phyloP scores from a whole-genome alignment of 495 filamentous ascomycete species.

The Penicillium bialowiezense region DNA sequence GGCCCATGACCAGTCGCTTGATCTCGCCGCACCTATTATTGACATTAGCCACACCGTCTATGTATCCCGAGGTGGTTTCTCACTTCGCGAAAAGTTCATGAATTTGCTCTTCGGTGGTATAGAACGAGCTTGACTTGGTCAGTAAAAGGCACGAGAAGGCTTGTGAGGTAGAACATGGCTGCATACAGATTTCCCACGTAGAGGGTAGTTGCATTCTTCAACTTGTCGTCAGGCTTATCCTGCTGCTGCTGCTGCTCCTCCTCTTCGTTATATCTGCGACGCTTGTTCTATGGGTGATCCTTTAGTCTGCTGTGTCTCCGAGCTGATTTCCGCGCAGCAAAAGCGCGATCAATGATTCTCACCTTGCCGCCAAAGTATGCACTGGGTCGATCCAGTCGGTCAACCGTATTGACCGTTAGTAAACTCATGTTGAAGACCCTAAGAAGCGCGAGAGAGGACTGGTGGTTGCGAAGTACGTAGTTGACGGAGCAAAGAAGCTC shows the following conservation, averaged over 20 bases:
- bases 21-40: conserved; percentile 79
- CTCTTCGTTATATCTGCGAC: conserved; percentile 57
- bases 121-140: conserved; percentile 76
- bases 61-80: conserved; percentile 4
- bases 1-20: conserved; percentile 96
- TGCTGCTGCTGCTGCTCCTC: conserved; percentile 45
- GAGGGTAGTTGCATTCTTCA: conserved; percentile 87
- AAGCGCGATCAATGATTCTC: conserved; percentile 14
- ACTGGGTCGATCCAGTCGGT: conserved; percentile 83
- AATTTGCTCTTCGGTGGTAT: conserved; percentile 98
- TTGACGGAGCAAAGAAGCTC: conserved; percentile 22
- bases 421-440: conserved; percentile 19
- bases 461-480: conserved; percentile 3
- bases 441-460: not conserved
- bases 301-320: conserved; percentile 6
- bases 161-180: conserved; percentile 7
- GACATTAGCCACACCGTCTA: not conserved
- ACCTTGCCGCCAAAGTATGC: conserved; percentile 83
- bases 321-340: not conserved
- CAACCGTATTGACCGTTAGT: conserved; percentile 60
- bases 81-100: conserved; percentile 93
- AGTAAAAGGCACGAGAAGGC: conserved; percentile 18
- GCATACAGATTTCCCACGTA: conserved; percentile 95
- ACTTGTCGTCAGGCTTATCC: conserved; percentile 63
- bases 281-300: conserved; percentile 56